Base-by-base conservation (phyloP, 768 basidiomycete species). In the Boletus speciosus region DNA sequence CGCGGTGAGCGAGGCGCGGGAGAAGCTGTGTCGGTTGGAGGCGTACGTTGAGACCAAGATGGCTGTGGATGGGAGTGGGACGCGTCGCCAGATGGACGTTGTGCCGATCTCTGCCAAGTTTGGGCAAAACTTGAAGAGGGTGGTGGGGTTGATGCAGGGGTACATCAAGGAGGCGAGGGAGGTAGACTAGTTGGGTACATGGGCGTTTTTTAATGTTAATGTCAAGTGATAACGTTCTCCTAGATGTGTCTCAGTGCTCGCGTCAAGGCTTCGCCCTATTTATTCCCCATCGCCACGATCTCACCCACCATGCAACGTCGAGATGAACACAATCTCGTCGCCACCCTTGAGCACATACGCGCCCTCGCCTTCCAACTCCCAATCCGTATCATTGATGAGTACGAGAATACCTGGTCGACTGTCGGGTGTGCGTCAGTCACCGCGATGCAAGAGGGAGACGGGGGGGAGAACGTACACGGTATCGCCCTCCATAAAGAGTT, bases 281-380 rank as follows among this genome's bases (percentile, higher is more conserved):
- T 19, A 12, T n/a, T n/a, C 27, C 27, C 12, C 21, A 31, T 7
- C 19, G 6, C 6, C 15, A 15, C 11, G 14, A 46, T 21, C 31
- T 19, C 38, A 60, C 25, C 60, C 60, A 3, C 96, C 96, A 63
- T 98, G 96, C 46, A 98, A 72, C 0, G 95, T 98, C 21, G 93
- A 96, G 56, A 99, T 98, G 70, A 99, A 96, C 15, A 98, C 92
- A 57, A 98, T 81, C 73, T 95, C 91, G 67, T 99, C 97, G 0
- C 81, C 78, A 32, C 84, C 74, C 67, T 88, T 74, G 53, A 98
- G 73, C 57, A 73, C 76, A 67, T 96, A 97, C 6, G 89, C 86
- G 21, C 91, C 86, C 69, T 98, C 96, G 34, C 93, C 93, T 68
- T 98, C 96, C 6, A 98, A 77, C 70, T 98, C 95, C 96, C 96